phyloP scores from a whole-genome alignment of 2,329 filamentous ascomycete species.

The Sporothrix brunneoviolacea region DNA sequence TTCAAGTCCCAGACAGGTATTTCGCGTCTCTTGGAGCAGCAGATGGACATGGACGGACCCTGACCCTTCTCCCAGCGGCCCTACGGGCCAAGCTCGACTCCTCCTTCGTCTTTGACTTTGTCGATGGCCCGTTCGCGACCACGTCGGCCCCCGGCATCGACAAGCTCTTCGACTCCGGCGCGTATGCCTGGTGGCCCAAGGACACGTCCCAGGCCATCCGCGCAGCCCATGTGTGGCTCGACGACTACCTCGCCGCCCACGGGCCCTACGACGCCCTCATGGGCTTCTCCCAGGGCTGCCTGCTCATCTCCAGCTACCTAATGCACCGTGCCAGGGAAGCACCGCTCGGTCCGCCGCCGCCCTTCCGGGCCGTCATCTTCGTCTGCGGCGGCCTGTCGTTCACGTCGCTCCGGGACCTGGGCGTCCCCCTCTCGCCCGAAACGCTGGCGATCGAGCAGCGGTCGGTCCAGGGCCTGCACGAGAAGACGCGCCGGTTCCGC shows the following conservation, averaged over 20 bases:
- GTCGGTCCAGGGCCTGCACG: slow-evolving; percentile 22
- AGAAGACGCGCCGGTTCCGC: slow-evolving; percentile 23
- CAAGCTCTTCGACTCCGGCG: slow-evolving; percentile 24
- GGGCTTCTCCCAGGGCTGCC: slow-evolving; percentile 34
- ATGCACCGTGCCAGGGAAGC: slow-evolving; percentile 31
- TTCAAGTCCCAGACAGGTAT: slow-evolving; percentile 31
- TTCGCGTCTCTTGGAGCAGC: not conserved
- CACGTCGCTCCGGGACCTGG: slow-evolving; percentile 28
- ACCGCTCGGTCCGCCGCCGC: slow-evolving; percentile 19
- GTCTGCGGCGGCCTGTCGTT: slow-evolving; percentile 34
- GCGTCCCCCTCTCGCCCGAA: slow-evolving; percentile 25
- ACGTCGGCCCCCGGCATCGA: slow-evolving; percentile 29
- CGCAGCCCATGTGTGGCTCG: slow-evolving; percentile 30
- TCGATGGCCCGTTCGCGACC: slow-evolving; percentile 27
- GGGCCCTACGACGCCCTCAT: slow-evolving; percentile 31
- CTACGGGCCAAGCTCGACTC: slow-evolving; percentile 28
- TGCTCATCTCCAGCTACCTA: slow-evolving; percentile 33
- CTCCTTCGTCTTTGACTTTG: slow-evolving; percentile 28
- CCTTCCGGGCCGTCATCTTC: slow-evolving; percentile 35
- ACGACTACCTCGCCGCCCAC: slow-evolving; percentile 26
- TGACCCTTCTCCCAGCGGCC: slow-evolving; percentile 22
- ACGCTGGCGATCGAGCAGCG: slow-evolving; percentile 26
- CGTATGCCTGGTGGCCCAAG: slow-evolving; percentile 27
- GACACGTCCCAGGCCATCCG: slow-evolving; percentile 26
- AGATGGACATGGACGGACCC: too few species aligned